Evolutionary conservation across 768 basidiomycete genomes (phyloP).

Genomic region (Steccherinum ochraceum): DNA sequence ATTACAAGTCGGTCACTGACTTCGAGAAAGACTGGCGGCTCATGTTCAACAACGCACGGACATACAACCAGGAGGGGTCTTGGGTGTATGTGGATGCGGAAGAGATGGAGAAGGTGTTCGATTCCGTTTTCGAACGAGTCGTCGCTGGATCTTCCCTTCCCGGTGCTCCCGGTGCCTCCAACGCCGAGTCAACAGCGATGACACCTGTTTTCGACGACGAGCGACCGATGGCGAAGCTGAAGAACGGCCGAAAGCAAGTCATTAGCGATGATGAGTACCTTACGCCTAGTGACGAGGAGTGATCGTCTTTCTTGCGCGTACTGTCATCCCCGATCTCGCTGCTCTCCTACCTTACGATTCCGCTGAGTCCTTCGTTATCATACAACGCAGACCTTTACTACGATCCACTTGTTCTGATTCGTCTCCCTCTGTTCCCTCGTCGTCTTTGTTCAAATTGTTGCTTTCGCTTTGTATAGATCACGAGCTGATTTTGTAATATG

Average conservation of each 20-base stretch:
- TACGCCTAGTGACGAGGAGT: slow-evolving; percentile 74
- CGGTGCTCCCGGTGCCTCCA: slow-evolving; percentile 48
- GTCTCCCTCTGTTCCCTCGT: background rate
- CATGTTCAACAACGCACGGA: slow-evolving; percentile 92
- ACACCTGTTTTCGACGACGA: slow-evolving; percentile 83
- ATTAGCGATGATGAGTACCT: slow-evolving; percentile 62
- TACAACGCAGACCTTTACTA: background rate
- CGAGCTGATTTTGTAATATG: too few relatives aligned
- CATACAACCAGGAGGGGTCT: slow-evolving; percentile 91
- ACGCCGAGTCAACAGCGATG: slow-evolving; percentile 41
- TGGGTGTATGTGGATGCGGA: slow-evolving; percentile 94
- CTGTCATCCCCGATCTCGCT: background rate
- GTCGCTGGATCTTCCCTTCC: slow-evolving; percentile 69
- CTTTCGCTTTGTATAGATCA: background rate
- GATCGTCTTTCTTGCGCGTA: slow-evolving; percentile 8
- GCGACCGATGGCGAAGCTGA: slow-evolving; percentile 51
- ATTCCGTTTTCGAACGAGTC: slow-evolving; percentile 57
- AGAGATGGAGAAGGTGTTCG: slow-evolving; percentile 89
- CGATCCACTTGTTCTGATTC: background rate
- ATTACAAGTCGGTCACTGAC: slow-evolving; percentile 68
- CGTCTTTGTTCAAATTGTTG: too few relatives aligned
- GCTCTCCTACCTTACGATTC: background rate
- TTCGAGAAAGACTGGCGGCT: slow-evolving; percentile 79
- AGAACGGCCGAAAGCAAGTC: slow-evolving; percentile 63
- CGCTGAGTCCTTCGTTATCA: background rate